Conservation (phyloP, 192 early-diverging fungal species). For the Funneliformis geosporum region DNA sequence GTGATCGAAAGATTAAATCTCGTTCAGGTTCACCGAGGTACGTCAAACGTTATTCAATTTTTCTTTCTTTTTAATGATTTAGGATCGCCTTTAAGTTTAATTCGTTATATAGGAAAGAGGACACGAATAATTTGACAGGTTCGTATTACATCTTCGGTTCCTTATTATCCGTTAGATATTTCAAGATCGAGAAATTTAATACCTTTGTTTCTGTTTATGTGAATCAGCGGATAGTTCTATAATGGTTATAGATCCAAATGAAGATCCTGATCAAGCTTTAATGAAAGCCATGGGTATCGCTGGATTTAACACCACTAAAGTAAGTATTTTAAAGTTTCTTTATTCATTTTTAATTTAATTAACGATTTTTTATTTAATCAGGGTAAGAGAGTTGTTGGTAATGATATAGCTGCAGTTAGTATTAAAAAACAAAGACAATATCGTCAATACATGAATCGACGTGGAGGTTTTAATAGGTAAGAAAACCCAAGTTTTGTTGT, state of each 20-base stretch:
- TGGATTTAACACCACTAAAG: conserved; percentile 85
- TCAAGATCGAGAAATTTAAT: not conserved
- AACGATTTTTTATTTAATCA: conserved; percentile 33
- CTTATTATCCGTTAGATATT: not conserved
- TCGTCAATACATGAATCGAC: conserved; percentile 93
- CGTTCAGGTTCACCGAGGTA: conserved; percentile 20
- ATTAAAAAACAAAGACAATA: conserved; percentile 86
- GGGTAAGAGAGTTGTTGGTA: conserved; percentile 76
- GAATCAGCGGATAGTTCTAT: conserved; percentile 26
- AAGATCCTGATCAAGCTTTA: conserved; percentile 76
- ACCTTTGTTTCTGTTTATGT: not conserved
- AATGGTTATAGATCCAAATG: conserved; percentile 45
- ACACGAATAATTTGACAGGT: not conserved
- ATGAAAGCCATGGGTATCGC: conserved; percentile 84
- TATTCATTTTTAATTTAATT: not conserved
- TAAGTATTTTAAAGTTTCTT: conserved; percentile 33
- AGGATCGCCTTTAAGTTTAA: not conserved
- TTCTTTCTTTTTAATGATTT: not conserved
- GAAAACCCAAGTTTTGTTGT: conserved; percentile 26
- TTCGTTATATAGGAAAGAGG: conserved; percentile 10
- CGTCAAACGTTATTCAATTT: not conserved
- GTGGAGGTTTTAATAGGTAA: conserved; percentile 82
- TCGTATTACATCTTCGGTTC: not conserved
- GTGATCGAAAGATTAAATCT: conserved; percentile 13
- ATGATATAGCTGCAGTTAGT: conserved; percentile 70